Base-by-base conservation (phyloP, 2,329 filamentous ascomycete genomes). In the Canariomyces notabilis region DNA sequence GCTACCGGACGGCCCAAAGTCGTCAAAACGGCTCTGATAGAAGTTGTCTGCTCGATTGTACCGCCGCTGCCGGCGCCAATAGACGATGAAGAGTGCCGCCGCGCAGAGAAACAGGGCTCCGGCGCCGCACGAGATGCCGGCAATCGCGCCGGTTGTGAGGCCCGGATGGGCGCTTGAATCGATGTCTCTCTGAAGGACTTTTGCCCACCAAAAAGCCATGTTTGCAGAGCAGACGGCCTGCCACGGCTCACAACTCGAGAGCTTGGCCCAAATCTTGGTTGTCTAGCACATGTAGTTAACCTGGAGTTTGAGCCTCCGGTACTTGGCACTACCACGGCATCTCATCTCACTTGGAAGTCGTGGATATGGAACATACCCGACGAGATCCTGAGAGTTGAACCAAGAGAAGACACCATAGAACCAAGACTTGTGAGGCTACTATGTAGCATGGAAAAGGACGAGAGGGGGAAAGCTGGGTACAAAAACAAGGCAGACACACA, bases 41-140 rank as follows among this genome's bases (percentile, higher is more conserved):
- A 26, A 57, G 49, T 46, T 51, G n/a, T 67, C 57, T 16, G 62
- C 56, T 18, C 57, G 54, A 5, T 60, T 54, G 31, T 62, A 62
- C 16, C 59, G 58, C 34, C 65, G 65, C 51, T 75, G 68, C 16
- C 64, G 66, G 6, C 71, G 67, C 54, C 71, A 74, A 60, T 80
- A 72, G 1, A 77, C 50, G 42, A 67, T 54, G 41, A 79, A 71
- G 1, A 80, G 64, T 2, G 59, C 67, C 1, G 63, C 52, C 2
- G 66, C 67, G 1, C 71, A 65, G 5, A 74, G 26, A 3, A 79
- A 58, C 2, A 71, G 56, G 0, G 75, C 61, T 0, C 64, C 64
- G 6, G 66, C 69, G 11, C 72, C 76, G 0, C 78, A 59, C 0
- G 66, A 68, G 37, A 81, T 79, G 15, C 76, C 77, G 0, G 73